Base-by-base conservation (phyloP, 2,329 filamentous ascomycete species). In the Cytospora chrysosperma region DNA sequence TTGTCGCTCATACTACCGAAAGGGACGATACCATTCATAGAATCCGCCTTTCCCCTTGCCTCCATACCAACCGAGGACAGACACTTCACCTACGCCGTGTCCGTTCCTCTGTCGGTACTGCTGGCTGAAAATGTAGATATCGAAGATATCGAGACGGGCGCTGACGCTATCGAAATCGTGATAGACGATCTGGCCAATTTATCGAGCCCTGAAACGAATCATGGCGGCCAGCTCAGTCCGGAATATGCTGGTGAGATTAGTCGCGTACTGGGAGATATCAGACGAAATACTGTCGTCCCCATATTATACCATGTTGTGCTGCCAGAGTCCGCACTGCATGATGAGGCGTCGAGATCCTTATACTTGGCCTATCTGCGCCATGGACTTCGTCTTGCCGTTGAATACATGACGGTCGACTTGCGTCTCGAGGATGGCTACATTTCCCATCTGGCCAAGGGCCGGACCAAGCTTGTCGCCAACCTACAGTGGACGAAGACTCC, bases 21-120 rank as follows among this genome's bases (percentile, higher is more conserved):
- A 21, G 79, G 81, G 3, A 76, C 81, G 7, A 81, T 86, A n/a
- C 82, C 82, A 0, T 83, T 85, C 24, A 79, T 86, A 63, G 85
- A 88, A 66, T 85, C 85, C 2, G 85, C 86, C 0, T 90, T 89
- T 68, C 88, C 88, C 0, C 75, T 91, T 1, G 86, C 88, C 2
- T 79, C 82, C 19, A 79, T 89, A 34, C 82, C 84, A 0, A 81
- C 85, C 0, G 84, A 89, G 68, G 78, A 83, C 37, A 81, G 87
- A 10, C 79, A 78, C 13, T 90, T 87, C 68, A 92, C 90, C 0
- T 89, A 89, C 69, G 87, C 88, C 6, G 78, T 90, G 0, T 85
- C 85, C 4, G 78, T 91, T 1, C 81, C 84, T 2, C 73, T 90
- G 2, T 84, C 84, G 0, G 80, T 82, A 19, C 74, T 92, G 3